Evolutionary conservation across 176 grass and related monocot genomes (phyloP).

Genomic region (Cocos nucifera): DNA sequence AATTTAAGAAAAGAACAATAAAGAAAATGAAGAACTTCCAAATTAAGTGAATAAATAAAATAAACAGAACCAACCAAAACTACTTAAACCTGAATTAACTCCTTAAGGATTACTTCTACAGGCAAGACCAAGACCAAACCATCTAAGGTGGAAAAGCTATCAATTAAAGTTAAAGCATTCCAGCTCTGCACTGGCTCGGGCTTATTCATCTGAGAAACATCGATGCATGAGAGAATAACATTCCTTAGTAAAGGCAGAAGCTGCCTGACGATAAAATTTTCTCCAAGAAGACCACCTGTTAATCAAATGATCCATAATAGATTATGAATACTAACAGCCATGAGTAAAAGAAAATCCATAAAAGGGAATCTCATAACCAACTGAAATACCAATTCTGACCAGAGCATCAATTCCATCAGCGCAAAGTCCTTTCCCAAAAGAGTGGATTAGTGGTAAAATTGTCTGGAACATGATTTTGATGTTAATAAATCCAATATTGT

Average conservation of each 20-base stretch:
- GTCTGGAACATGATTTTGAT: slow-evolving; percentile 48
- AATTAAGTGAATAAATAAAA: slow-evolving; percentile 5
- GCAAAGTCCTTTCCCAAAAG: slow-evolving; percentile 84
- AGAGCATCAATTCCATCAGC: slow-evolving; percentile 79
- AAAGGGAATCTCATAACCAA: background rate
- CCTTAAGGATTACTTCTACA: slow-evolving; percentile 49
- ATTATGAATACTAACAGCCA: slow-evolving; percentile 8
- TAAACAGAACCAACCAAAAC: background rate
- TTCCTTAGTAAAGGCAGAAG: slow-evolving; percentile 75
- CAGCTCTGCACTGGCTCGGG: slow-evolving; percentile 73
- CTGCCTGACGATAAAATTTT: slow-evolving; percentile 65
- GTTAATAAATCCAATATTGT: slow-evolving; percentile 18
- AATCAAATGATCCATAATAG: background rate
- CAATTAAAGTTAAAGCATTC: slow-evolving; percentile 53
- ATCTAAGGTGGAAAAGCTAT: slow-evolving; percentile 71
- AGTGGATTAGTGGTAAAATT: slow-evolving; percentile 71
- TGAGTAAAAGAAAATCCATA: slow-evolving; percentile 8
- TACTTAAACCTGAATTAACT: slow-evolving; percentile 68
- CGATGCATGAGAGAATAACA: slow-evolving; percentile 47
- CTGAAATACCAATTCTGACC: slow-evolving; percentile 82
- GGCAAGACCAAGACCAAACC: slow-evolving; percentile 58
- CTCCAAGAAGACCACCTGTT: slow-evolving; percentile 76
- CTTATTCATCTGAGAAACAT: slow-evolving; percentile 51
- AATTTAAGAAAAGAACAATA: background rate
- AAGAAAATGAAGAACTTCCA: slow-evolving; percentile 13